Percentiles rank a stretch among this genome's conserved stretches.
phyloP scores from a whole-genome alignment of 345 rosid species.

The Hibiscus mutabilis region DNA sequence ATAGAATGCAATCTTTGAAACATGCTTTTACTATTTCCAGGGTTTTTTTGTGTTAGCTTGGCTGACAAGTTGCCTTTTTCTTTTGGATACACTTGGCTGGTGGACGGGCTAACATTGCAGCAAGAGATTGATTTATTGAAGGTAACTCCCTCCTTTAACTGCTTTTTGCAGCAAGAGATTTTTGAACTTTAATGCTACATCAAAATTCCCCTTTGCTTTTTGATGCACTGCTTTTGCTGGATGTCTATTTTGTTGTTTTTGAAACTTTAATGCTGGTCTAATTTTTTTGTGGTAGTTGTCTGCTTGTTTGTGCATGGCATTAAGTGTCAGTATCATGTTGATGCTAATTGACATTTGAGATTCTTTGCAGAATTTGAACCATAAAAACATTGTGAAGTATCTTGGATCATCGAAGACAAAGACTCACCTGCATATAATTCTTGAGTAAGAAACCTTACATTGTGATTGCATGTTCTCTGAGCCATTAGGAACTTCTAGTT shows the following conservation, averaged over 20 bases:
- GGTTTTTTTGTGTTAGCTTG: slow-evolving; percentile 11
- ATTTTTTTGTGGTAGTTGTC: neutral
- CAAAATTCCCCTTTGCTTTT: neutral
- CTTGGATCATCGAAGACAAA: slow-evolving; percentile 93
- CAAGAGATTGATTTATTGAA: slow-evolving; percentile 98
- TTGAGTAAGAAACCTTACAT: slow-evolving; percentile 67
- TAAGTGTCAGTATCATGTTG: slow-evolving; percentile 6
- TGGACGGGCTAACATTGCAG: slow-evolving; percentile 42
- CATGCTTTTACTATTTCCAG: neutral
- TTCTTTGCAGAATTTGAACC: slow-evolving; percentile 80
- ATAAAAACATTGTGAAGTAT: slow-evolving; percentile 97
- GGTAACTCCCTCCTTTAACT: slow-evolving; percentile 37
- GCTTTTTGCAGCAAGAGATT: too few species aligned
- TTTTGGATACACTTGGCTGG: slow-evolving; percentile 21
- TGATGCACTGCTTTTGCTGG: neutral
- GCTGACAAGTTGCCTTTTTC: slow-evolving; percentile 34
- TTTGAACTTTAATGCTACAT: neutral
- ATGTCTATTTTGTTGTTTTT: too few species aligned
- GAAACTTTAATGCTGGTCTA: too few species aligned
- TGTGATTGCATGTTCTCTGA: slow-evolving; percentile 7
- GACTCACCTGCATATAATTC: slow-evolving; percentile 90
- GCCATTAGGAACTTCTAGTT: slow-evolving; percentile 5
- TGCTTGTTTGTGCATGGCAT: neutral
- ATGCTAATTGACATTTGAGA: slow-evolving; percentile 7
- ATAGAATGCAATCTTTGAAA: neutral